A percentile compares a stretch with the other conserved stretches of the same genome.
Evolutionary conservation across 2,329 filamentous ascomycete genomes (phyloP).

Genomic region (Myriosclerotinia scirpicola): DNA sequence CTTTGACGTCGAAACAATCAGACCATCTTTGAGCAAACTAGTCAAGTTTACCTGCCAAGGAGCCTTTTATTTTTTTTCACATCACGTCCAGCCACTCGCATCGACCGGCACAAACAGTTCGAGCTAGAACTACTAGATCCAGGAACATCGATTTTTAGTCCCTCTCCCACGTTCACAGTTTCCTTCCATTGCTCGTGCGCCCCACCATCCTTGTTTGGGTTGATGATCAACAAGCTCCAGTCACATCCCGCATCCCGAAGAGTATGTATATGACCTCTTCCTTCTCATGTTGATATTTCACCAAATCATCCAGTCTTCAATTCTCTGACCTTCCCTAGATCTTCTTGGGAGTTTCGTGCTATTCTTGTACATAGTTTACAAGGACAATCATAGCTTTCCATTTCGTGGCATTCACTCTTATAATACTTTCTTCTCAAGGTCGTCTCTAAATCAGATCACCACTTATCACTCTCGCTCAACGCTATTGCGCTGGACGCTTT

Average conservation of each 20-base stretch:
- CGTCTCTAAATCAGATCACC: conserved; percentile 17
- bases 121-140: conserved; percentile 29
- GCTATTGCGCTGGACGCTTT: conserved; percentile 35
- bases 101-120: conserved; percentile 25
- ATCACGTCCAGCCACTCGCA: conserved; percentile 34
- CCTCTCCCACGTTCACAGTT: conserved; percentile 6
- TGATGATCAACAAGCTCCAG: conserved; percentile 26
- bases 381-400: background rate
- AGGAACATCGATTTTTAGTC: conserved; percentile 27
- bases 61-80: conserved; percentile 32
- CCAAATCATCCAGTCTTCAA: conserved; percentile 28
- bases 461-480: conserved; percentile 25
- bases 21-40: conserved; percentile 31
- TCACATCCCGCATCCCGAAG: conserved; percentile 30
- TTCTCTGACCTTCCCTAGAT: conserved; percentile 36
- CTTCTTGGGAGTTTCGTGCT: conserved; percentile 16
- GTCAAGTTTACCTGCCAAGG: conserved; percentile 29
- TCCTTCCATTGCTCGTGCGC: conserved; percentile 33
- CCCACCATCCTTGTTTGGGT: conserved; percentile 33
- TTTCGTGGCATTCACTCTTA: conserved; percentile 16
- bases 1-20: conserved; percentile 40
- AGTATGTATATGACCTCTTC: conserved; percentile 38
- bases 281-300: conserved; percentile 26
- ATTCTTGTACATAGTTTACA: conserved; percentile 10
- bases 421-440: conserved; percentile 19